Evolutionary conservation across 768 basidiomycete genomes (phyloP).

Genomic region (Rhizopogon rudus): DNA sequence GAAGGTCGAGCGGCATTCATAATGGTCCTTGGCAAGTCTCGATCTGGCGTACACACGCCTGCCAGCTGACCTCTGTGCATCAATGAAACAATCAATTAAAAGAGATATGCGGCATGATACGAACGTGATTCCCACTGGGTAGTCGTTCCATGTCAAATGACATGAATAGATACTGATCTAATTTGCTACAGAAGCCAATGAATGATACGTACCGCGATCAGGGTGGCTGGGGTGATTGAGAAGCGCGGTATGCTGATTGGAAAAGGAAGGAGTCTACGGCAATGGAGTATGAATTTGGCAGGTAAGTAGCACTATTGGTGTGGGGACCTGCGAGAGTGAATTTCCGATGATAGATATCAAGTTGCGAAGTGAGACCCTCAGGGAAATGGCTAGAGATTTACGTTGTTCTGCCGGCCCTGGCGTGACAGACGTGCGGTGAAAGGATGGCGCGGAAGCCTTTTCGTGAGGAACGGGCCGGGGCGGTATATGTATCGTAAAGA

Average conservation of each 20-base stretch:
- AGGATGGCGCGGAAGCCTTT: conserved; percentile 7
- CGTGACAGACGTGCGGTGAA: conserved; percentile 7
- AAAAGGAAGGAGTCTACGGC: conserved; percentile 9
- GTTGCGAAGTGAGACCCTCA: conserved; percentile 1
- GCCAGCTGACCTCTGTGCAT: conserved; percentile 15
- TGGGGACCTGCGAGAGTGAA: conserved; percentile 6
- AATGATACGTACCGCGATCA: conserved; percentile 1
- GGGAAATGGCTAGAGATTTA: conserved; percentile 14
- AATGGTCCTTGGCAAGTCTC: conserved; percentile 13
- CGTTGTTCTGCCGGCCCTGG: conserved; percentile 15
- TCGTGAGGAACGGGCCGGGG: not conserved
- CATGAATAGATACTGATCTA: conserved; percentile 9
- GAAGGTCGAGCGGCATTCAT: conserved; percentile 21
- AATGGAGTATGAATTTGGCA: conserved; percentile 10
- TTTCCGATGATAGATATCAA: conserved; percentile 7
- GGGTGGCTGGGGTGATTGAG: conserved; percentile 23
- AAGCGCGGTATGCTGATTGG: conserved; percentile 9
- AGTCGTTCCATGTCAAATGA: conserved; percentile 4
- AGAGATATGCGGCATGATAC: conserved; percentile 7
- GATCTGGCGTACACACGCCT: conserved; percentile 7
- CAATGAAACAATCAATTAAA: conserved; percentile 24
- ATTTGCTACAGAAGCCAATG: conserved; percentile 2
- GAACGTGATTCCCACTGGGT: conserved; percentile 7
- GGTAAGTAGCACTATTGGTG: conserved; percentile 1
- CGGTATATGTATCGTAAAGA: conserved; percentile 5